A percentile compares a stretch with the other conserved stretches of the same genome.
Conservation (phyloP, 73 alveolate genomes). For the Paramecium caudatum region DNA sequence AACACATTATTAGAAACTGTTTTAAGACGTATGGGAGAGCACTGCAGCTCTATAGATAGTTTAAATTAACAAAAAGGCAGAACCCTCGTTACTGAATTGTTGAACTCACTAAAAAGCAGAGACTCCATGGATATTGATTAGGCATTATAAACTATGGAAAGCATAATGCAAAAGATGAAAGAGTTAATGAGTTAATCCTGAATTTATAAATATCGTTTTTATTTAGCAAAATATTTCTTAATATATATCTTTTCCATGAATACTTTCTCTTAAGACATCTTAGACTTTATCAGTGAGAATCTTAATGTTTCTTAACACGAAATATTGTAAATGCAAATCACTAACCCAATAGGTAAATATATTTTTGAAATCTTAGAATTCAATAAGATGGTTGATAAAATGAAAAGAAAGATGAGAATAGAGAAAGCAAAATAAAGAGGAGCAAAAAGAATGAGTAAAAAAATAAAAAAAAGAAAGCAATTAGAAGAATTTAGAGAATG, state of each 20-base stretch:
- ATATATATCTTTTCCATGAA: neutral
- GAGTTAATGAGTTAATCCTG: conserved; percentile 4
- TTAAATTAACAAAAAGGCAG: conserved; percentile 47
- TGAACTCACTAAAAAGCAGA: conserved; percentile 3
- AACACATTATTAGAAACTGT: neutral
- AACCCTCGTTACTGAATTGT: neutral
- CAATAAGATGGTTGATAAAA: too few species aligned
- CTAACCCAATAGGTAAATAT: too few species aligned
- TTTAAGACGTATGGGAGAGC: neutral
- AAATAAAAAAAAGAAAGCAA: too few species aligned
- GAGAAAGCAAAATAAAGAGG: too few species aligned
- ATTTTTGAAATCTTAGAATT: too few species aligned
- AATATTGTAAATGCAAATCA: too few species aligned
- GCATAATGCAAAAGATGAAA: conserved; percentile 8
- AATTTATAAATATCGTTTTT: neutral
- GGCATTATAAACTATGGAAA: neutral
- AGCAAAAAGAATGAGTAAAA: too few species aligned
- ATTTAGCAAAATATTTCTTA: neutral
- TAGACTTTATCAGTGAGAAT: neutral
- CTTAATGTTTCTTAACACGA: neutral
- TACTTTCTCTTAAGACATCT: neutral
- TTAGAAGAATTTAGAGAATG: too few species aligned
- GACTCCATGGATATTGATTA: conserved; percentile 9
- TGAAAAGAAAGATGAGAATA: too few species aligned
- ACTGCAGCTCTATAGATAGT: conserved; percentile 6